Percentiles rank a stretch among this genome's conserved stretches.
Conservation (phyloP, 257 asterid species). For the Prunella vulgaris region DNA sequence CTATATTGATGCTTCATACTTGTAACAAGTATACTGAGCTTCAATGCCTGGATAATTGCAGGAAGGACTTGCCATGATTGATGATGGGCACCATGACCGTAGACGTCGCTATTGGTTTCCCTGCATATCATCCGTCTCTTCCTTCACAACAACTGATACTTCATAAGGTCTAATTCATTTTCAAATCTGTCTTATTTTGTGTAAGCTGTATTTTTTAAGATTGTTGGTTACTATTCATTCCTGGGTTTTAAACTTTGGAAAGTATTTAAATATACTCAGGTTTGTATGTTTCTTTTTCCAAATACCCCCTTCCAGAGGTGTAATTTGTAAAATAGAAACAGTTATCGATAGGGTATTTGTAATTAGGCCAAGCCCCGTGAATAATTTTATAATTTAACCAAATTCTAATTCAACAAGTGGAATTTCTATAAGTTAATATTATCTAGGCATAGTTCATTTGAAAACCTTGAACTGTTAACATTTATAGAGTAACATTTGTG, state of each 20-base stretch:
- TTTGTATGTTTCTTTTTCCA: too few relatives aligned
- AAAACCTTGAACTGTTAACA: too few relatives aligned
- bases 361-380: too few relatives aligned
- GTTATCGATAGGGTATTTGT: background rate
- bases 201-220: background rate
- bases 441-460: too few relatives aligned
- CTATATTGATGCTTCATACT: background rate
- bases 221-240: background rate
- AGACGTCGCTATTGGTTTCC: slow-evolving; percentile 90
- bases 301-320: background rate
- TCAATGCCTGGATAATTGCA: slow-evolving; percentile 28
- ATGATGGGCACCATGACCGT: slow-evolving; percentile 77
- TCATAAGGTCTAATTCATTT: slow-evolving; percentile 23
- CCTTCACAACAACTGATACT: slow-evolving; percentile 45
- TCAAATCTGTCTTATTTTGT: slow-evolving; percentile 2
- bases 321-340: too few relatives aligned
- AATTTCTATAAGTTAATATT: too few relatives aligned
- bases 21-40: background rate
- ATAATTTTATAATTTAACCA: too few relatives aligned
- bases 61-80: slow-evolving; percentile 93
- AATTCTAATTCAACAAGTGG: too few relatives aligned
- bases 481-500: too few relatives aligned
- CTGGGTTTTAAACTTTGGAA: background rate
- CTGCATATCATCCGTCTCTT: slow-evolving; percentile 60
- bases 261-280: background rate